Conservation (phyloP, 805 yeast genomes). For the Torulaspora microellipsoides region DNA sequence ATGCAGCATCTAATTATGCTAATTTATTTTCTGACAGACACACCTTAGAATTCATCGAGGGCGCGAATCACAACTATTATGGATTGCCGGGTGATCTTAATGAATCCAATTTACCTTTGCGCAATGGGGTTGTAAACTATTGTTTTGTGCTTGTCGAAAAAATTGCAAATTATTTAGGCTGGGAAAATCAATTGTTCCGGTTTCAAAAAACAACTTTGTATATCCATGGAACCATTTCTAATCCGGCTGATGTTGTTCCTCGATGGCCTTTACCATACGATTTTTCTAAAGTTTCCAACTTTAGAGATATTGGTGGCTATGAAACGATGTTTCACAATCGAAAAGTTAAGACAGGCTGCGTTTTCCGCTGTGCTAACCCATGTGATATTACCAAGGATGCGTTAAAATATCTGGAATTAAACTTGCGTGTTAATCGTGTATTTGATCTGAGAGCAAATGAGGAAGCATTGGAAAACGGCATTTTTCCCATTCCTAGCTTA, state of each 20-base stretch:
- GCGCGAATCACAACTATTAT: constrained; percentile 79
- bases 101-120: constrained; percentile 41
- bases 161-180: constrained; percentile 30
- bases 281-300: constrained; percentile 46
- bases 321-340: constrained; percentile 34
- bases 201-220: constrained; percentile 37
- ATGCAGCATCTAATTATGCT: constrained; percentile 57
- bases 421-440: constrained; percentile 41
- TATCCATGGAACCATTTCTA: constrained; percentile 9
- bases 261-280: constrained; percentile 26
- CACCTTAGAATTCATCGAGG: constrained; percentile 50
- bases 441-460: constrained; percentile 65
- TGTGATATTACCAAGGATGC: constrained; percentile 51
- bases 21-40: constrained; percentile 55
- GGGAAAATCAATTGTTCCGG: constrained; percentile 48
- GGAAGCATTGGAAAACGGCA: constrained; percentile 43
- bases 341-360: constrained; percentile 48
- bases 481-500: constrained; percentile 14
- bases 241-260: constrained; percentile 14
- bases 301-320: constrained; percentile 81
- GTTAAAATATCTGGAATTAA: constrained; percentile 32
- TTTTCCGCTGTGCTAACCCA: constrained; percentile 64
- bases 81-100: constrained; percentile 43
- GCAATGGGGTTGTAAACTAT: constrained; percentile 52
- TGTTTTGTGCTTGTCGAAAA: constrained; percentile 36